These are phyloP conservation scores for Abelmoschus esculentus DNA, from an alignment of 345 rosid species.

Conservation along the genomic window DNA sequence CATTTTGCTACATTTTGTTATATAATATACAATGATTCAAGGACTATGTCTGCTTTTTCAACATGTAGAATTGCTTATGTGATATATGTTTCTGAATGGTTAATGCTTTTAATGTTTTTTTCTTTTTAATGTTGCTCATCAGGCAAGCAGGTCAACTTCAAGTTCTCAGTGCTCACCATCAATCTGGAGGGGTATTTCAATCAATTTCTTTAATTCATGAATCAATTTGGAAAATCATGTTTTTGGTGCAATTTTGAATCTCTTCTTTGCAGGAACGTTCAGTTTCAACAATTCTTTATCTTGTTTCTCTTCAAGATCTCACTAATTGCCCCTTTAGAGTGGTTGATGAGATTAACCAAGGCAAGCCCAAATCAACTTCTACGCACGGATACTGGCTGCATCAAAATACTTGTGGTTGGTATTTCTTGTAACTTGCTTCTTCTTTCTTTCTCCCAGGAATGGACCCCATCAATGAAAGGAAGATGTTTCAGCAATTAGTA, in stretches of 20 bases:
- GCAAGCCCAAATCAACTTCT: slow-evolving; percentile 23
- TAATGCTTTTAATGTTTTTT: neutral
- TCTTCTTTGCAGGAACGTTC: slow-evolving; percentile 56
- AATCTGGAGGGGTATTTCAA: slow-evolving; percentile 80
- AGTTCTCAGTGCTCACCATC: slow-evolving; percentile 93
- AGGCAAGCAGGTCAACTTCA: slow-evolving; percentile 83
- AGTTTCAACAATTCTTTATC: slow-evolving; percentile 89
- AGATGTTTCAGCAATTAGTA: slow-evolving; percentile 96
- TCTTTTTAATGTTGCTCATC: neutral
- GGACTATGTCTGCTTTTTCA: neutral
- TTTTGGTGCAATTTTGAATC: neutral
- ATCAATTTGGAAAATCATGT: neutral
- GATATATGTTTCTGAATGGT: neutral
- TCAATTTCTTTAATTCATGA: slow-evolving; percentile 1
- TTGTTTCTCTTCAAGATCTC: slow-evolving; percentile 95
- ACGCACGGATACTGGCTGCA: neutral
- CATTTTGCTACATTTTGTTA: neutral
- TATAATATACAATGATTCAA: neutral
- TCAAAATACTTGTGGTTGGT: neutral
- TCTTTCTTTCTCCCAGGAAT: slow-evolving; percentile 45
- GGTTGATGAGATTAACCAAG: slow-evolving; percentile 98
- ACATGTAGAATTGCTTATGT: neutral
- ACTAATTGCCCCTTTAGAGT: slow-evolving; percentile 94
- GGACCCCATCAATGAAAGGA: slow-evolving; percentile 94
- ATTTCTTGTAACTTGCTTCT: neutral